Conservation (phyloP, 2,329 filamentous ascomycete species). For the Graphilbum ipis-grandicollis region DNA sequence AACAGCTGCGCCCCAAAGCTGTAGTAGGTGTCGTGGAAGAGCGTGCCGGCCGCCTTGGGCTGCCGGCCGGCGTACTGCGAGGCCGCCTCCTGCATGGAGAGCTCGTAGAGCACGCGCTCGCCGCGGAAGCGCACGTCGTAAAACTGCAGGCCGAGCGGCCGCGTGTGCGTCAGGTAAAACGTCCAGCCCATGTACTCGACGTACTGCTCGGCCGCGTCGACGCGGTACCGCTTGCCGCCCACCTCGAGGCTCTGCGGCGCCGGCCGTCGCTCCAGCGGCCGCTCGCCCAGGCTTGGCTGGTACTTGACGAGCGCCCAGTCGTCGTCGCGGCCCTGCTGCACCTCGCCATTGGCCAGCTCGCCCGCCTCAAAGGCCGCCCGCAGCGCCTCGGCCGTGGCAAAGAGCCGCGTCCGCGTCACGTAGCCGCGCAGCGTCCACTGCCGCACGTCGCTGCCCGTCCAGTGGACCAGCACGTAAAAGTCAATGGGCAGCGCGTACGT, state of each 20-base stretch:
- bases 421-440: constrained; percentile 24
- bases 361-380: constrained; percentile 20
- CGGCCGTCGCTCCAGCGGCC: constrained; percentile 17
- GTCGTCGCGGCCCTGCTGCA: constrained; percentile 15
- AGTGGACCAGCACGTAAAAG: constrained; percentile 25
- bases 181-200: constrained; percentile 35
- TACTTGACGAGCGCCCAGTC: constrained; percentile 19
- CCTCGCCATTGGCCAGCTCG: constrained; percentile 17
- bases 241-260: constrained; percentile 20
- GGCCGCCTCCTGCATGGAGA: constrained; percentile 32
- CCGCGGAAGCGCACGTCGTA: constrained; percentile 33
- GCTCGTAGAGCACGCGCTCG: constrained; percentile 32
- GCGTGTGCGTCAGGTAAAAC: constrained; percentile 29
- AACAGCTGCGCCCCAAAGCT: constrained; percentile 18
- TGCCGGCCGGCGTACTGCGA: constrained; percentile 32
- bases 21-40: constrained; percentile 24
- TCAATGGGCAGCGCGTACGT: constrained; percentile 24
- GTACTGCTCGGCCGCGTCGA: constrained; percentile 27
- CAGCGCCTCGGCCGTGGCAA: constrained; percentile 16
- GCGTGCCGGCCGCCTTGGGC: constrained; percentile 23
- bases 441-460: constrained; percentile 23
- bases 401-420: constrained; percentile 23
- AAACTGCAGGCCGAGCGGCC: constrained; percentile 25
- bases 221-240: constrained; percentile 21
- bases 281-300: constrained; percentile 11